A percentile compares a stretch with the other conserved stretches of the same genome.
phyloP scores from a whole-genome alignment of 1,284 basidiomycete species.

The Papiliotrema laurentii region DNA sequence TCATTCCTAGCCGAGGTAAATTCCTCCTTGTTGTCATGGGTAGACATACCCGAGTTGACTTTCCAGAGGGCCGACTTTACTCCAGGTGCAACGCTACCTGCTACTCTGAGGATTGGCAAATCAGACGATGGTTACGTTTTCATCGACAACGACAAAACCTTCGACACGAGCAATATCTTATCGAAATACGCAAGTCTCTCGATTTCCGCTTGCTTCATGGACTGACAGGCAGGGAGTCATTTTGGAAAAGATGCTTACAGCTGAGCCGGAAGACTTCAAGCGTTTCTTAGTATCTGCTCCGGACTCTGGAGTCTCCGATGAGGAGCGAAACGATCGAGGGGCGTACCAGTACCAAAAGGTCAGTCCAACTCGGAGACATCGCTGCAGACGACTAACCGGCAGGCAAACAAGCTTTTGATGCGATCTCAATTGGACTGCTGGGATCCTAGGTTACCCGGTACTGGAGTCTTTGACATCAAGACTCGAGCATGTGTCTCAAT shows the following conservation, averaged over 20 bases:
- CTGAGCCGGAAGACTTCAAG: slow-evolving; percentile 61
- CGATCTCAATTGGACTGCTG: slow-evolving; percentile 91
- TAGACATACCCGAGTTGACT: no score
- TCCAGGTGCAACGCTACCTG: slow-evolving; percentile 73
- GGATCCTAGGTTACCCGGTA: slow-evolving; percentile 75
- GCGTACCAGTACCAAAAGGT: slow-evolving; percentile 82
- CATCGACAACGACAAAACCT: slow-evolving; percentile 66
- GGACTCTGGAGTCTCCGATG: slow-evolving; percentile 40
- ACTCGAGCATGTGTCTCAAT: slow-evolving; percentile 83
- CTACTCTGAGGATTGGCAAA: slow-evolving; percentile 61
- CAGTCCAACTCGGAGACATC: slow-evolving; percentile 11
- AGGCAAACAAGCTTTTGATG: slow-evolving; percentile 79
- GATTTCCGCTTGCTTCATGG: not conserved
- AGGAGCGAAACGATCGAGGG: slow-evolving; percentile 53
- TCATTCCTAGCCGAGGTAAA: slow-evolving; percentile 62
- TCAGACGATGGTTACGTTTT: slow-evolving; percentile 64
- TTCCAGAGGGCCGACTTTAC: slow-evolving; percentile 72
- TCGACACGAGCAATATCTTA: slow-evolving; percentile 64
- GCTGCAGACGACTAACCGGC: not conserved
- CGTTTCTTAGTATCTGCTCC: slow-evolving; percentile 56
- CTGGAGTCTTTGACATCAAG: slow-evolving; percentile 93
- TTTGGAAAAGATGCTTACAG: slow-evolving; percentile 83
- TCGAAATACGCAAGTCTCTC: slow-evolving; percentile 69
- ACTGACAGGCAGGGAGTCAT: slow-evolving; percentile 63
- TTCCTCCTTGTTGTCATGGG: slow-evolving; percentile 8